phyloP scores from a whole-genome alignment of 352 stramenopile species.

The Phytophthora pinifolia region DNA sequence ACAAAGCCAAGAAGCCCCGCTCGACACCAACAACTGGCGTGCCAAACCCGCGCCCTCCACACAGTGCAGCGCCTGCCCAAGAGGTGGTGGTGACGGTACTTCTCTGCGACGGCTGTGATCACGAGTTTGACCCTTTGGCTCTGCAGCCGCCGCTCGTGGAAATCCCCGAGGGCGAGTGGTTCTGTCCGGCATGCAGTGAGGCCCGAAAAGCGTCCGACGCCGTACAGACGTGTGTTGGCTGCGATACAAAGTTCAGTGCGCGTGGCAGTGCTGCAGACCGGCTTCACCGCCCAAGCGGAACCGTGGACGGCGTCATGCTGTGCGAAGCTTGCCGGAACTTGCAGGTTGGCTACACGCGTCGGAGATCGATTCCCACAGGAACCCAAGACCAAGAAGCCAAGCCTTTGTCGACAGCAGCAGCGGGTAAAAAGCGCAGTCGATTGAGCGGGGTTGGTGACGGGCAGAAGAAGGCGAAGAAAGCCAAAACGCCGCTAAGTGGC shows the following conservation, averaged over 20 bases:
- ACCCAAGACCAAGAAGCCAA: conserved; percentile 4
- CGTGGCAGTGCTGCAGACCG: conserved; percentile 14
- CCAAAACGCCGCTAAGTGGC: conserved; percentile 12
- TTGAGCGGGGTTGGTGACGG: conserved; percentile 5
- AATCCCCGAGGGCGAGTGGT: conserved; percentile 58
- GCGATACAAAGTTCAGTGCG: conserved; percentile 31
- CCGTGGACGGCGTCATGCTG: conserved; percentile 28
- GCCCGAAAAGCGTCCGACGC: conserved; percentile 6
- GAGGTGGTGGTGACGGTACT: conserved; percentile 44
- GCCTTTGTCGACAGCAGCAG: not conserved
- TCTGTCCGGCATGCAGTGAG: conserved; percentile 33
- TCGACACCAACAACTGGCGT: conserved; percentile 5
- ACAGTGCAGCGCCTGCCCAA: not conserved
- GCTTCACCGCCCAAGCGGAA: conserved; percentile 21
- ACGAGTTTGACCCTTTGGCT: conserved; percentile 53
- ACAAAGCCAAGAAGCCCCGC: conserved; percentile 2
- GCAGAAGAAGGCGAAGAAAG: conserved; percentile 16
- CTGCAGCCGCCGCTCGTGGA: conserved; percentile 47
- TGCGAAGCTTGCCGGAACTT: conserved; percentile 40
- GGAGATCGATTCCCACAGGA: conserved; percentile 7
- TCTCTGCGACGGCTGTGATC: conserved; percentile 72
- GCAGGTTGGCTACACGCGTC: conserved; percentile 31
- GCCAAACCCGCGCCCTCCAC: conserved; percentile 9
- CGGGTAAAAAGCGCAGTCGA: conserved; percentile 28
- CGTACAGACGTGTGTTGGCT: conserved; percentile 32